phyloP scores from a whole-genome alignment of 805 yeast species.

The Hanseniaspora guilliermondii region DNA sequence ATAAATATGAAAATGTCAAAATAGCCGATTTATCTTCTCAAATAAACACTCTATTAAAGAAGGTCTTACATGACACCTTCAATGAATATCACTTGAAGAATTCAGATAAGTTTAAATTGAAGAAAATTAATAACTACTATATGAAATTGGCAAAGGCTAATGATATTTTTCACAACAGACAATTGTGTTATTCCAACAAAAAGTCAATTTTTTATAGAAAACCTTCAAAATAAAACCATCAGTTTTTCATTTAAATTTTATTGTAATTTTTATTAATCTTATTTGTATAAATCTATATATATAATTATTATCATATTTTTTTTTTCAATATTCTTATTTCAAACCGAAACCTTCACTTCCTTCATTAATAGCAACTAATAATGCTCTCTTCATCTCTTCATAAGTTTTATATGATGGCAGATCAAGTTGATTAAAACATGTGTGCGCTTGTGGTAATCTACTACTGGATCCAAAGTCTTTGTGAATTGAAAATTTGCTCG shows the following conservation, averaged over 20 bases:
- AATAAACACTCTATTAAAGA: not conserved
- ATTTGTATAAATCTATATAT: not conserved
- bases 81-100: not conserved
- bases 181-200: not conserved
- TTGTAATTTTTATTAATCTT: not conserved
- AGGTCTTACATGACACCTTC: not conserved
- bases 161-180: not conserved
- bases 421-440: conserved; percentile 91
- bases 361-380: conserved; percentile 78
- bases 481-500: conserved; percentile 76
- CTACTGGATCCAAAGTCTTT: conserved; percentile 76
- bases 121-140: not conserved
- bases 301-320: too few relatives aligned
- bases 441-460: conserved; percentile 87
- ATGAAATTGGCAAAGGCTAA: not conserved
- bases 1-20: not conserved
- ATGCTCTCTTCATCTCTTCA: conserved; percentile 67
- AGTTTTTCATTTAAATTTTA: not conserved
- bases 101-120: not conserved
- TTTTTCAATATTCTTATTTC: not conserved
- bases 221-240: not conserved
- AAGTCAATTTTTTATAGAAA: not conserved
- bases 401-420: conserved; percentile 86
- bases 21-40: not conserved
- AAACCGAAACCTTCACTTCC: conserved; percentile 91